Evolutionary conservation across 345 rosid genomes (phyloP).

Genomic region (Melastoma malabathricum): DNA sequence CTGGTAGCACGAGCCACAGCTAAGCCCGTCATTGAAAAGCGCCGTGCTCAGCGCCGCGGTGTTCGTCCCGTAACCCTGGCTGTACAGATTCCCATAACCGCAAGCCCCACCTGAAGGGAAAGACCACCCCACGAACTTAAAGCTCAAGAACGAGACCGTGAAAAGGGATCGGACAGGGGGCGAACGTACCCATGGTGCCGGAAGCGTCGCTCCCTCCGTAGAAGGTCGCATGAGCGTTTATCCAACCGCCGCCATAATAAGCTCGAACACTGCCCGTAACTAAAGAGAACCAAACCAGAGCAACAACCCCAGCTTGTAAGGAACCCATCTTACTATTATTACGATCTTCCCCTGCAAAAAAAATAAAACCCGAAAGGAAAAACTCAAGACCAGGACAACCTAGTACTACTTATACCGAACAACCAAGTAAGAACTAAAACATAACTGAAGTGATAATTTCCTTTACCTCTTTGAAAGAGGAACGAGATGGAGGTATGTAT

Average conservation of each 20-base stretch:
- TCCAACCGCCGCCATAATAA: constrained; percentile 43
- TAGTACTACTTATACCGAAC: too few relatives aligned
- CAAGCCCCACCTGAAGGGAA: constrained; percentile 52
- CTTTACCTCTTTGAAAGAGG: too few relatives aligned
- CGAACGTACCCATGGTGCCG: constrained; percentile 59
- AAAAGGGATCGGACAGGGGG: too few relatives aligned
- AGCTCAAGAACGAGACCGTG: background rate
- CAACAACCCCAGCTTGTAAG: constrained; percentile 1
- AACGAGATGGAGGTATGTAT: background rate
- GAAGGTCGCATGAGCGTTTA: constrained; percentile 64
- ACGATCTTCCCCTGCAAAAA: too few relatives aligned
- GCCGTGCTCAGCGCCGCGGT: constrained; percentile 74
- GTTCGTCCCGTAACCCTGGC: constrained; percentile 57
- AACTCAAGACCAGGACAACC: background rate
- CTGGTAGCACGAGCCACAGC: constrained; percentile 59
- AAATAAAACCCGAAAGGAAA: too few relatives aligned
- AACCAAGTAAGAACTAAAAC: background rate
- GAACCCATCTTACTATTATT: background rate
- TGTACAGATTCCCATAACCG: constrained; percentile 62
- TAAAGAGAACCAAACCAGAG: constrained; percentile 15
- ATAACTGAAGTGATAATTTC: too few relatives aligned
- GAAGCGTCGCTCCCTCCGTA: constrained; percentile 78
- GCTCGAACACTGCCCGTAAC: constrained; percentile 14
- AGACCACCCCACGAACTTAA: background rate
- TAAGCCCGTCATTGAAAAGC: constrained; percentile 44